Evolutionary conservation across 371 early-diverging fungal genomes (phyloP).

Genomic region (Lichtheimia ornata): DNA sequence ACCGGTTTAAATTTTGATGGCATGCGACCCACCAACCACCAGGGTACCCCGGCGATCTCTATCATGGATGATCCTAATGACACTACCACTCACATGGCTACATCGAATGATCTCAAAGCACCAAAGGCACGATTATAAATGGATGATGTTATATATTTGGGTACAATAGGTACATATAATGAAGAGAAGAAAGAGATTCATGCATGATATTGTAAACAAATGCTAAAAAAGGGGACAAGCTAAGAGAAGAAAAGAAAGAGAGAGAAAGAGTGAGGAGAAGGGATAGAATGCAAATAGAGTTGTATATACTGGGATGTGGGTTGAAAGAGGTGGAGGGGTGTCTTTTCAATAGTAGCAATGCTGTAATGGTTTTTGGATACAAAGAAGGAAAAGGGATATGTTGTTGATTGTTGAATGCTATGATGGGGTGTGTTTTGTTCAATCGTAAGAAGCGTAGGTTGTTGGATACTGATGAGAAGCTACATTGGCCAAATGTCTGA

Average conservation of each 20-base stretch:
- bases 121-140: no score
- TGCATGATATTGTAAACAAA: not conserved
- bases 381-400: not conserved
- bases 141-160: no score
- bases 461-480: slow-evolving; percentile 14
- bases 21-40: slow-evolving; percentile 6
- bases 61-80: slow-evolving; percentile 3
- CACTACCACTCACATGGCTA: slow-evolving; percentile 10
- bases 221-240: not conserved
- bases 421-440: not conserved
- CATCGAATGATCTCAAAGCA: slow-evolving; percentile 1
- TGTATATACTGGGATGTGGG: slow-evolving; percentile 1
- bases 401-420: not conserved
- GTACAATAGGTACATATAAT: slow-evolving; percentile 1
- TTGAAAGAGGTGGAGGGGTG: not conserved
- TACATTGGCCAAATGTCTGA: slow-evolving; percentile 16
- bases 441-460: not conserved
- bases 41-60: not conserved
- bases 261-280: not conserved
- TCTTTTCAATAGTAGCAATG: not conserved
- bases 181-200: not conserved
- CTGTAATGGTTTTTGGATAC: no score
- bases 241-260: not conserved
- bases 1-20: slow-evolving; percentile 7
- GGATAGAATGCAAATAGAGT: not conserved